Base-by-base conservation (phyloP, 2,329 filamentous ascomycete genomes). In the Alternaria sp. region DNA sequence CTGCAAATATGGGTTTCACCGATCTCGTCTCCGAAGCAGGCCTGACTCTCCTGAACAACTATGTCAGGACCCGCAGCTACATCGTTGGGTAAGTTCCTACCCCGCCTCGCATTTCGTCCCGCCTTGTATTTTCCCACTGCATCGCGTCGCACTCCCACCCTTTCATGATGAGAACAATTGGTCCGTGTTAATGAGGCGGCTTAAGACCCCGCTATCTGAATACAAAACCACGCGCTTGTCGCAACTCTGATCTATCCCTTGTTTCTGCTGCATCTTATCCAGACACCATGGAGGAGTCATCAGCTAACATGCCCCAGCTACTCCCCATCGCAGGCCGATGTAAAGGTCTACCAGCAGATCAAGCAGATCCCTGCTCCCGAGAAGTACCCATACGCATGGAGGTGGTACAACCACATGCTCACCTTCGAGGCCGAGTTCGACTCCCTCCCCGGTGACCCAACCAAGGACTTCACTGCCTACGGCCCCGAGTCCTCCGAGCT, bases 391-490 rank as follows among this genome's bases (percentile, higher is more conserved):
- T 87, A 97, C 85, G 93, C 91, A 78, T 93, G 92, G 79, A 91
- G 95, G 82, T 99, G 95, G 95, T 97, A 97, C 89, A 97, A 96
- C 89, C 94, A 99, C 89, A 92, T 97, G 79, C 88, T 91, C 81
- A 91, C 91, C 74, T 97, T 92, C 85, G 90, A 96, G 87, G 87
- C 91, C 72, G 94, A 98, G 83, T 98, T 98, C 86, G 86, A 91
- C 76, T 91, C 89, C 68, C 91, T 99, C 53, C 88, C 93, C 61
- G 95, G 95, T 81, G 94, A 98, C 84, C 88, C 94, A 74, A 91
- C 91, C 81, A 93, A 95, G 86, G 86, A 90, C 71, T 92, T 90
- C 86, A 94, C 91, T 75, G 87, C 90, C 80, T 98, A 98, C 85
- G 95, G 95, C 77, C 95, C 95, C 68, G 94, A 96, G 75, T 85